Base-by-base conservation (phyloP, 192 early-diverging fungal genomes). In the Linnemannia exigua region DNA sequence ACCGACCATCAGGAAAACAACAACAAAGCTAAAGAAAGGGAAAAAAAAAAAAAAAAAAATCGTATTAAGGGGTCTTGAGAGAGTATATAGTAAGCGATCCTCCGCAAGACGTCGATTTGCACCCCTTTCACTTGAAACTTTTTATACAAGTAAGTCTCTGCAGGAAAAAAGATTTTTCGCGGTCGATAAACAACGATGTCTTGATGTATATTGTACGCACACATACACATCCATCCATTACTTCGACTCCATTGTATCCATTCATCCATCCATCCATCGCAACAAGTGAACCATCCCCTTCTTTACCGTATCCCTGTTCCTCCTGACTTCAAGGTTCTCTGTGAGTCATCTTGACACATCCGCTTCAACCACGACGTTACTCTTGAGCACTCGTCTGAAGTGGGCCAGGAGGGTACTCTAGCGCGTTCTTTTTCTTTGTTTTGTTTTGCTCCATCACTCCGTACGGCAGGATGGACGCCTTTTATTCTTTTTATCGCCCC, bases 91-190 rank as follows among this genome's bases (percentile, higher is more conserved):
- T 5, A 50, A 50, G 28, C 20, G 44, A 1, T 11, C 22, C n/a
- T 16, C 14, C 33, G 58, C 25, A 35, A 67, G 70, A 52, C 14
- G 31, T 46, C 46, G 48, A 51, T 79, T 72, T 72, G 54, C 67
- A 68, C 69, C 68, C 72, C 74, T 52, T 75, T 75, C 67, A 54
- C 67, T 82, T 50, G 67, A 75, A 76, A 79, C 74, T 76, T 76
- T 82, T 72, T n/a, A 38, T 48, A 76, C 77, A 79, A 84, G 76
- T 79, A 84, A 78, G 82, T 78, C 70, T 76, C 19, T 19, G 16
- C 46, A 41, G 47, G 37, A 46, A 48, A 38, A 79, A 72, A 72
- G 72, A 54, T 36, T 66, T 79, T 77, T 67, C 22, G 1, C 12
- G 44, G 37, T 37, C 38, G 35, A 35, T 35, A 37, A 22, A 67